phyloP scores from a whole-genome alignment of 2,329 filamentous ascomycete genomes.

The Fusarium penzigii region DNA sequence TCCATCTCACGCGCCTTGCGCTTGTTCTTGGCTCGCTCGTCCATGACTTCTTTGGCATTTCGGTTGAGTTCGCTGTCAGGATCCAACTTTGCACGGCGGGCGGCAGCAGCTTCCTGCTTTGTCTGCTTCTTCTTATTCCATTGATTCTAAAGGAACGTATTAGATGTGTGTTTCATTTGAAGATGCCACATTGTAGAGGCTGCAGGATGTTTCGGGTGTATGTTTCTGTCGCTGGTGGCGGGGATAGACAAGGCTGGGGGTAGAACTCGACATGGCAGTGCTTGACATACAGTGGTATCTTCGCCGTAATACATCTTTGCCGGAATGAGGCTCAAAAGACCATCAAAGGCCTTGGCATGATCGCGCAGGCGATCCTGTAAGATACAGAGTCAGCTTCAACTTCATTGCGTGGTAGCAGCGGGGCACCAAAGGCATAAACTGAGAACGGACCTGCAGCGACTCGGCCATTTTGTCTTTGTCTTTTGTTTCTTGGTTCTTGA shows the following conservation, averaged over 20 bases:
- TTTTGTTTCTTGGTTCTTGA: not conserved
- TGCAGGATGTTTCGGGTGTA: not conserved
- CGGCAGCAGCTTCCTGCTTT: slow-evolving; percentile 80
- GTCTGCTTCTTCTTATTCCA: slow-evolving; percentile 94
- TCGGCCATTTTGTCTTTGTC: slow-evolving; percentile 40
- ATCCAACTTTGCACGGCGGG: slow-evolving; percentile 86
- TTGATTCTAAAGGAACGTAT: slow-evolving; percentile 66
- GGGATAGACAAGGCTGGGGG: slow-evolving; percentile 1
- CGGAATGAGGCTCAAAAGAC: slow-evolving; percentile 82
- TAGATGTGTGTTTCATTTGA: slow-evolving; percentile 11
- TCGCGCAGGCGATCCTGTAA: slow-evolving; percentile 57
- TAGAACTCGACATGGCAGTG: slow-evolving; percentile 5
- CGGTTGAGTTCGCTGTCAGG: slow-evolving; percentile 79
- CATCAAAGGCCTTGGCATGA: slow-evolving; percentile 77
- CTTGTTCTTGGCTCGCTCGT: slow-evolving; percentile 76
- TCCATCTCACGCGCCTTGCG: slow-evolving; percentile 72
- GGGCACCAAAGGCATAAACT: slow-evolving; percentile 27
- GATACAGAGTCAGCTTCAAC: slow-evolving; percentile 27
- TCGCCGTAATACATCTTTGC: slow-evolving; percentile 89
- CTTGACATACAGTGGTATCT: slow-evolving; percentile 72
- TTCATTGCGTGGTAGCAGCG: slow-evolving; percentile 22
- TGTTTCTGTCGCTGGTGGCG: slow-evolving; percentile 2
- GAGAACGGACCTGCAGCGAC: slow-evolving; percentile 48
- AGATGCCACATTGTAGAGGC: not conserved
- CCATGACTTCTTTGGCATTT: slow-evolving; percentile 89